Evolutionary conservation across 495 filamentous ascomycete genomes (phyloP).

Genomic region (Penicillium crystallinum): DNA sequence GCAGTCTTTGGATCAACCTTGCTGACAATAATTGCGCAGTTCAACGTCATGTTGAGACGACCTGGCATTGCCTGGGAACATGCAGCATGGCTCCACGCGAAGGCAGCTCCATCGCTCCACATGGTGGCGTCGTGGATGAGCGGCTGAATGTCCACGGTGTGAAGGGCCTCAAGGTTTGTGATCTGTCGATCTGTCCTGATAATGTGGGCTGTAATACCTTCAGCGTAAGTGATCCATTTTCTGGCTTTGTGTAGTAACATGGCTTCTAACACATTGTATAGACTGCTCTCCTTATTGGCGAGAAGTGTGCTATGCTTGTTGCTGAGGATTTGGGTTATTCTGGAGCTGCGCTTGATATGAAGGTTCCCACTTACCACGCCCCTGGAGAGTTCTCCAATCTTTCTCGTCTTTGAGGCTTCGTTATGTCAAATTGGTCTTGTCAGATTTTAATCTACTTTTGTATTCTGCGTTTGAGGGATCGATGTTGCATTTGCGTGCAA

Average conservation of each 20-base stretch:
- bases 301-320: slow-evolving; percentile 69
- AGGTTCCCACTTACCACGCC: slow-evolving; percentile 58
- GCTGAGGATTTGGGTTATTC: slow-evolving; percentile 74
- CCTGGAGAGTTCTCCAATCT: slow-evolving; percentile 44
- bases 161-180: slow-evolving; percentile 74
- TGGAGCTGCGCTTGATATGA: slow-evolving; percentile 70
- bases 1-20: background rate
- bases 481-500: background rate
- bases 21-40: slow-evolving; percentile 12
- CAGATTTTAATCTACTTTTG: background rate
- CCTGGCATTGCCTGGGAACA: slow-evolving; percentile 67
- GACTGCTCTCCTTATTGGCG: slow-evolving; percentile 76
- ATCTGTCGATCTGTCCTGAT: slow-evolving; percentile 75
- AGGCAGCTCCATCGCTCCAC: slow-evolving; percentile 74
- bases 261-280: slow-evolving; percentile 18
- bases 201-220: slow-evolving; percentile 79
- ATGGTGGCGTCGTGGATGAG: slow-evolving; percentile 70
- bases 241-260: background rate
- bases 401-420: slow-evolving; percentile 12
- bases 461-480: background rate
- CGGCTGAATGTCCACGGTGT: slow-evolving; percentile 77
- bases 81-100: slow-evolving; percentile 78
- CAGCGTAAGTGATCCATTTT: slow-evolving; percentile 31
- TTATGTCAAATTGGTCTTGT: background rate
- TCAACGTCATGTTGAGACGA: slow-evolving; percentile 66